Conservation (phyloP, 2,329 filamentous ascomycete species). For the Talaromyces sp. region DNA sequence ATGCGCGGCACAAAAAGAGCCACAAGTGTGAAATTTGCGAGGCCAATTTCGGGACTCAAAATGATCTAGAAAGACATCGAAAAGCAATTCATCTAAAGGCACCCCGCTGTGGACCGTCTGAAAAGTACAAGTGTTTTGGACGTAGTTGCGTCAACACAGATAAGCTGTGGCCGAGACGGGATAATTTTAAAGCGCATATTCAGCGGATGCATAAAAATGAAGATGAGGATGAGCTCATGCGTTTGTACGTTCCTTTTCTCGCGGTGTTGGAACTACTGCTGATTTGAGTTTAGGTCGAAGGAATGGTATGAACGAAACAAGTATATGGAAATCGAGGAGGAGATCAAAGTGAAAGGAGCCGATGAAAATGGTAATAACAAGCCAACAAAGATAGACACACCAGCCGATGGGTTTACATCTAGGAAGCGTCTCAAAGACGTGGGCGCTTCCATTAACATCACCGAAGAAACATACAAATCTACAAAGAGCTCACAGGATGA, state of each 20-base stretch:
- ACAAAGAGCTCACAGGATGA: neutral
- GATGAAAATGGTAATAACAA: neutral
- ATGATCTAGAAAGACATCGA: slow-evolving; percentile 76
- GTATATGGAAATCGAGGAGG: neutral
- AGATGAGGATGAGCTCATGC: slow-evolving; percentile 40
- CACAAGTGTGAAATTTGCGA: slow-evolving; percentile 60
- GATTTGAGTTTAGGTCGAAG: slow-evolving; percentile 11
- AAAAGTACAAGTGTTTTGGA: slow-evolving; percentile 56
- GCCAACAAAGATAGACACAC: neutral
- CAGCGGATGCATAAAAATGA: slow-evolving; percentile 57
- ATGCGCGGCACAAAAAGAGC: slow-evolving; percentile 62
- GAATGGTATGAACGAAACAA: slow-evolving; percentile 25
- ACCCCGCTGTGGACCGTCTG: slow-evolving; percentile 40
- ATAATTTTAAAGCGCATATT: slow-evolving; percentile 83
- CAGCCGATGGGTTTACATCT: neutral
- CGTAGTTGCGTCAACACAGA: slow-evolving; percentile 51
- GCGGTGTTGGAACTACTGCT: neutral
- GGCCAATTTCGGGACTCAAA: slow-evolving; percentile 69
- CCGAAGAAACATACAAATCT: neutral
- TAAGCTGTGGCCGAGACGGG: slow-evolving; percentile 73
- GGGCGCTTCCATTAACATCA: neutral
- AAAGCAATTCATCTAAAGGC: slow-evolving; percentile 60
- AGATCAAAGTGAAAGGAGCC: neutral
- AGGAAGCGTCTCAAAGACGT: neutral
- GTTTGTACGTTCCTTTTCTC: slow-evolving; percentile 30